Evolutionary conservation across 176 grass and related monocot genomes (phyloP).

Genomic region (Chrysopogon serrulatus): DNA sequence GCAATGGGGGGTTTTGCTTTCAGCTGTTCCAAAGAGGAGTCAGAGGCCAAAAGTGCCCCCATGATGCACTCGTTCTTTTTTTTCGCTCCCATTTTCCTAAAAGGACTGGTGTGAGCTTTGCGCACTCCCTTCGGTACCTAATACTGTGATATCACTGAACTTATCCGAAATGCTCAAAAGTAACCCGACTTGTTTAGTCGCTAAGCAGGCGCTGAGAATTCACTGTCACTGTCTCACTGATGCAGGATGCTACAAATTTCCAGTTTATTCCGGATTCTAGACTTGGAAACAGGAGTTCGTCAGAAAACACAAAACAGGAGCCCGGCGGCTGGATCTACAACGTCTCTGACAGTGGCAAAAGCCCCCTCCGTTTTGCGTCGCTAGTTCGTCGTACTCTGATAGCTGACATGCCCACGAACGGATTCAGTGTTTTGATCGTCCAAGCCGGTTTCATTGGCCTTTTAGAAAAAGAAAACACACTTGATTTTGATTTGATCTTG

Average conservation of each 20-base stretch:
- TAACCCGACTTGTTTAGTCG: not conserved
- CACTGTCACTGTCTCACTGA: no score
- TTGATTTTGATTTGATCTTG: not conserved
- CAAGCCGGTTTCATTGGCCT: not conserved
- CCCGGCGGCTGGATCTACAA: not conserved
- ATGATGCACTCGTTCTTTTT: not conserved
- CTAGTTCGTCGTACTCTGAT: not conserved
- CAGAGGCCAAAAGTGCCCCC: conserved; percentile 19
- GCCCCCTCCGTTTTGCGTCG: not conserved
- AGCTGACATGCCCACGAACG: not conserved
- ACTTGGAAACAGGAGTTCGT: not conserved
- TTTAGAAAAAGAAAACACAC: not conserved
- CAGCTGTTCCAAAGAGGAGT: conserved; percentile 29
- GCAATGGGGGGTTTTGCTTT: conserved; percentile 30
- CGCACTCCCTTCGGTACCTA: conserved; percentile 19
- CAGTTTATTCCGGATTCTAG: not conserved
- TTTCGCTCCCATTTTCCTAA: not conserved
- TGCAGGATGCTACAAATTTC: not conserved
- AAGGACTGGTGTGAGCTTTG: conserved; percentile 15
- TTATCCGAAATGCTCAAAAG: conserved; percentile 21
- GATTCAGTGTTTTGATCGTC: not conserved
- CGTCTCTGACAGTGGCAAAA: not conserved
- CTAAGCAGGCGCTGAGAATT: not conserved
- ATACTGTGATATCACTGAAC: conserved; percentile 49
- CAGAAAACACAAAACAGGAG: not conserved